These are phyloP conservation scores for Penicillium canescens DNA, from an alignment of 495 filamentous ascomycete genomes.

Conservation along the genomic window DNA sequence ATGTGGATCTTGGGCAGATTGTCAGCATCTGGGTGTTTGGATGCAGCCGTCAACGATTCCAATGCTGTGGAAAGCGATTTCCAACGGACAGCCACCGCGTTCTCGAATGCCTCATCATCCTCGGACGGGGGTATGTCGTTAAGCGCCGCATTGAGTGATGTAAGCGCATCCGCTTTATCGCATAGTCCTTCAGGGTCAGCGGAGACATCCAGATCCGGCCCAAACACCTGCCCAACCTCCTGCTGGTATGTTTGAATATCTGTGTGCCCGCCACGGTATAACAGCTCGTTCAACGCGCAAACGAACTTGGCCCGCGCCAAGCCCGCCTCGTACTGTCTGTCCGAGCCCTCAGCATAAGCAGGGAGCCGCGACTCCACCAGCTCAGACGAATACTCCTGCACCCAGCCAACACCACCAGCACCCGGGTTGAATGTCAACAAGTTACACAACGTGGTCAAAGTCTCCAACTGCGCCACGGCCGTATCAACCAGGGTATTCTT, in stretches of 20 bases:
- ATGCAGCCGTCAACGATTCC: conserved; percentile 51
- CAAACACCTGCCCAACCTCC: conserved; percentile 47
- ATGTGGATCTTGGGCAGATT: conserved; percentile 61
- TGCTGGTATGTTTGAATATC: conserved; percentile 51
- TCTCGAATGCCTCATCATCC: conserved; percentile 27
- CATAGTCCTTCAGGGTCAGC: conserved; percentile 52
- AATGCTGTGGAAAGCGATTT: conserved; percentile 48
- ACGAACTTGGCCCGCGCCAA: conserved; percentile 56
- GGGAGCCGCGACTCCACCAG: conserved; percentile 48
- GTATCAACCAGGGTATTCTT: conserved; percentile 65
- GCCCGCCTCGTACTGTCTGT: conserved; percentile 49
- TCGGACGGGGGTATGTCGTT: conserved; percentile 34
- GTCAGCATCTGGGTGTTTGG: conserved; percentile 51
- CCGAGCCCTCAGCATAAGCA: conserved; percentile 43
- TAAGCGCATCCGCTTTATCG: conserved; percentile 58
- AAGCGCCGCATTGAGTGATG: conserved; percentile 50
- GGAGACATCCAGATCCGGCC: conserved; percentile 38
- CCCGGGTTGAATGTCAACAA: conserved; percentile 43
- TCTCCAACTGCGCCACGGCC: conserved; percentile 58
- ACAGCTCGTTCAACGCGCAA: conserved; percentile 53
- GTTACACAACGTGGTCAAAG: conserved; percentile 57
- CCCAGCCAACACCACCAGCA: conserved; percentile 47
- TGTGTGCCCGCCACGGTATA: conserved; percentile 50
- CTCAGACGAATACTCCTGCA: conserved; percentile 54
- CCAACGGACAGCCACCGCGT: conserved; percentile 44